A percentile compares a stretch with the other conserved stretches of the same genome.
Evolutionary conservation across 139 green algal species (phyloP).

Genomic region (Pycnococcus provasolii): DNA sequence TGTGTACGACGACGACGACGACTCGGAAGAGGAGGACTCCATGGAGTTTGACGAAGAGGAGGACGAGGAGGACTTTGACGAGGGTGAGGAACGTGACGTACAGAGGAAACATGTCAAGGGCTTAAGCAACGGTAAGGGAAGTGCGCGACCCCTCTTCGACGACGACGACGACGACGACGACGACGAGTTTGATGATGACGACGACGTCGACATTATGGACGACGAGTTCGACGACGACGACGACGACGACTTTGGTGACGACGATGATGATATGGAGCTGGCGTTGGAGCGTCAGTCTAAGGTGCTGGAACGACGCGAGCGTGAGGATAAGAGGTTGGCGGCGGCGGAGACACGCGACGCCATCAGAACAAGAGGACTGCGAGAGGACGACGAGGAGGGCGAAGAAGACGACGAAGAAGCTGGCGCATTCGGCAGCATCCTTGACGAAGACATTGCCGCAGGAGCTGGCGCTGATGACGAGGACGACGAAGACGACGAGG

Average conservation of each 20-base stretch:
- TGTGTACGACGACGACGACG: slow-evolving; percentile 9
- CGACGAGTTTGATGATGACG: slow-evolving; percentile 1
- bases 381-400: slow-evolving; percentile 1
- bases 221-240: slow-evolving; percentile 5
- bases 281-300: slow-evolving; percentile 2
- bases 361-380: slow-evolving; percentile 13
- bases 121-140: too few species aligned
- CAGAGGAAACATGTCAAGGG: too few species aligned
- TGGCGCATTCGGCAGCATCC: not conserved
- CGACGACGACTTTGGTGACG: slow-evolving; percentile 4
- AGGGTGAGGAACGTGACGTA: too few species aligned
- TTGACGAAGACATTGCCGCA: not conserved
- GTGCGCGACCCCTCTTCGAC: not conserved
- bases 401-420: not conserved
- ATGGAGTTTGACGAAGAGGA: slow-evolving; percentile 5
- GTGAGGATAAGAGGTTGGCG: not conserved
- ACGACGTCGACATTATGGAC: not conserved
- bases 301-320: not conserved
- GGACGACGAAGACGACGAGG: not conserved
- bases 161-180: slow-evolving; percentile 4
- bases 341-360: too few species aligned
- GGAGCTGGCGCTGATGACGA: slow-evolving; percentile 2
- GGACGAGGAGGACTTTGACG: slow-evolving; percentile 9
- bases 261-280: not conserved
- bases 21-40: not conserved